Base-by-base conservation (phyloP, 148 eudicot genomes). In the Dianthus caryophyllus region DNA sequence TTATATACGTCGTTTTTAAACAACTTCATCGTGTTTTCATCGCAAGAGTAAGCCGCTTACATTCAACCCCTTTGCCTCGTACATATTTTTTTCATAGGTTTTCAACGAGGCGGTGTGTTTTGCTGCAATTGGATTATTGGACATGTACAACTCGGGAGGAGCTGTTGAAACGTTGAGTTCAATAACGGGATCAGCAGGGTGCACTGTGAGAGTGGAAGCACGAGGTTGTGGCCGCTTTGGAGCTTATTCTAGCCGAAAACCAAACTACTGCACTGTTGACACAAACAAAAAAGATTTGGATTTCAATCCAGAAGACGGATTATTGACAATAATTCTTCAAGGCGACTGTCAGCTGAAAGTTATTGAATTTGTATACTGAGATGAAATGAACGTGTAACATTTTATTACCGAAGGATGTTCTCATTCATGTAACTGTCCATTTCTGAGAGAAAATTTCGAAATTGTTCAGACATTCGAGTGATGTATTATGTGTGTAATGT, bases 61-160 rank as follows among this genome's bases (percentile, higher is more conserved):
- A 49, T 49, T 4, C 21, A 22, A 49, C 53, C 53, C 21, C 53
- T 9, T 41, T 41, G 12, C 44, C 44, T 13, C 44, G 44, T 41
- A n/a, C 44, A 41, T 41, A 41, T 41, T 41, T 41, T 41, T 20
- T 59, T 6, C 22, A 9, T 60, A 60, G 64, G 64, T 60, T 13
- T 36, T 60, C 64, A 36, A 5, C 36, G 64, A 36, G n/a, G 25
- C 44, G 9, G 15, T 80, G 43, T 72, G 77, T 31, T 74, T 85
- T 26, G 86, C 86, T 69, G 83, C 89, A 2, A 66, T 82, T 25
- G 89, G 89, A 65, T 65, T 83, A 48, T 68, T 85, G 13, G 81
- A 82, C 72, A 82, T 85, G 84, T 82, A 80, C 56, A 85, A 82
- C 65, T 82, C 81, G 20, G 86, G 89, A 43, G 89, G 84, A 59